Evolutionary conservation across 176 grass and related monocot genomes (phyloP), one percentile per base, ranked within the genome.

Genomic region (Typha latifolia): DNA sequence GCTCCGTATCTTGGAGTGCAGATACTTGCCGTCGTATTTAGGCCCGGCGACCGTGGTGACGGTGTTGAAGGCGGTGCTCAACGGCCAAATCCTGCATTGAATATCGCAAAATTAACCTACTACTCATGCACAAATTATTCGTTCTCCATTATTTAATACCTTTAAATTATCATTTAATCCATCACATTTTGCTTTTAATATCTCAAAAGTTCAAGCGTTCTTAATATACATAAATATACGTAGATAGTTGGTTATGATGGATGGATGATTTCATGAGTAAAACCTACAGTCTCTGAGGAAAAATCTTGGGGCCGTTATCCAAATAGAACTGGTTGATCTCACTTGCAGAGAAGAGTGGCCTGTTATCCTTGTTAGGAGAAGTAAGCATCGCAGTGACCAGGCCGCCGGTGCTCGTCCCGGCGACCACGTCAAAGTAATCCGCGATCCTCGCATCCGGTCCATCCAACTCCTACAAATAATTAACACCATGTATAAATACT

Each of bases 401-500:
- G 4, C 77, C 90, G 1, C 84, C 87, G 7, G 84, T 96, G 82
- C 84, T 88, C 0, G 74, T 96, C 61, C 87, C 87, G 14, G 84
- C 79, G 24, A 96, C 71, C 48, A 96, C 75, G 34, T 96, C 87
- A 70, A 96, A 96, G 47, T 96, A 96, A 32, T 96, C 84, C 0
- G 84, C 64, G 2, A 96, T 70, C 49, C 90, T 66, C 1, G 76
- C 85, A 9, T 88, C 79, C 0, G 69, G 71, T 12, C 90, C 82
- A 62, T 93, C 90, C 14, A 88, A 69, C 59, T 88, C 72, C 90
- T 93, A 74, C 27, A 72, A 50, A 76, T 16, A 10, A 53, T 37
- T 37, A 74, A 51, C 26, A 0, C 31, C 14, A 23, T 32, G 47
- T 48, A 64, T 0, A 26, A 2, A 26, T 26, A 26, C 24, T 26